phyloP scores from a whole-genome alignment of 2,329 filamentous ascomycete genomes.

The Keithomyces neogunnii region DNA sequence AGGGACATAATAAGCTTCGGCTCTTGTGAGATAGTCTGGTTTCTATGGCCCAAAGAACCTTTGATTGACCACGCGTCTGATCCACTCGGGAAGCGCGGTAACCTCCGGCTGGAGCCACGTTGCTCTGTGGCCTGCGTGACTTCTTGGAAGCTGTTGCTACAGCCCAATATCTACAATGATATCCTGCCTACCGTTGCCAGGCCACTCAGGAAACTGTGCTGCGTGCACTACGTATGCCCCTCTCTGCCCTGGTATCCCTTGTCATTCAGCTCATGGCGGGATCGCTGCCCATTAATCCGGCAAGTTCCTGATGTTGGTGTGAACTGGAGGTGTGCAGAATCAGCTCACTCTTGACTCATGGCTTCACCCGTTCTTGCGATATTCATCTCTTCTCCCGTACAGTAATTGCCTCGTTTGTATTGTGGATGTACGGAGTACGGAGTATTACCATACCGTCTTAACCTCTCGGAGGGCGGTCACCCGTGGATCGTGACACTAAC shows the following conservation, averaged over 20 bases:
- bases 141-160: background rate
- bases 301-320: background rate
- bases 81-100: slow-evolving; percentile 5
- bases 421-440: background rate
- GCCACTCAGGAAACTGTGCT: background rate
- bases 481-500: background rate
- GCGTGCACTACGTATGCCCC: background rate
- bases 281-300: background rate
- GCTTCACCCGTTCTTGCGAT: background rate
- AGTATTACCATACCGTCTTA: background rate
- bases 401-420: background rate
- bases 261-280: background rate
- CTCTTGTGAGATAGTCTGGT: background rate
- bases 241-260: background rate
- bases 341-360: slow-evolving; percentile 5
- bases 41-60: background rate
- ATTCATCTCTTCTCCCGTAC: background rate
- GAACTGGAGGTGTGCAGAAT: background rate
- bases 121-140: background rate
- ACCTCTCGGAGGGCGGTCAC: background rate
- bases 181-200: background rate
- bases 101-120: slow-evolving; percentile 9
- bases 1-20: background rate
- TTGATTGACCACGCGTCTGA: background rate
- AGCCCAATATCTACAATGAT: background rate